A percentile compares a stretch with the other conserved stretches of the same genome.
These are phyloP conservation scores for Stemphylium beticola DNA, from an alignment of 2,329 filamentous ascomycete genomes.

Conservation along the genomic window DNA sequence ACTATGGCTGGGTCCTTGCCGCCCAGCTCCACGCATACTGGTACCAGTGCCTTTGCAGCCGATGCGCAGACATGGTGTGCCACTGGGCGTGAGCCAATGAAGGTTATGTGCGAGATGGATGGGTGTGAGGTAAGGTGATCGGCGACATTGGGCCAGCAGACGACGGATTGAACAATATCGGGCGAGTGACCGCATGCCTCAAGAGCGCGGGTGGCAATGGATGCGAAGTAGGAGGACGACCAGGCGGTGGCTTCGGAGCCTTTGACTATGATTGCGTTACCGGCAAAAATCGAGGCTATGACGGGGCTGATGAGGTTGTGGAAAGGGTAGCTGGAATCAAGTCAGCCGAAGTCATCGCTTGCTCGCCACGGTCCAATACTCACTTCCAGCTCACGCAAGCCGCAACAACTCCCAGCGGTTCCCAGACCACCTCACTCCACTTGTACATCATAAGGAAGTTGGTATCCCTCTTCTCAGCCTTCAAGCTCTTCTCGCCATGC, in stretches of 20 bases:
- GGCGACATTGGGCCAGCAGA: slow-evolving; percentile 87
- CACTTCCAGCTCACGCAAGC: slow-evolving; percentile 98
- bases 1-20: slow-evolving; percentile 94
- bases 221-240: slow-evolving; percentile 83
- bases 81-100: slow-evolving; percentile 88
- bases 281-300: slow-evolving; percentile 87
- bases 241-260: slow-evolving; percentile 95
- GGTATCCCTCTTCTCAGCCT: slow-evolving; percentile 75
- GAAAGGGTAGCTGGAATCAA: slow-evolving; percentile 61
- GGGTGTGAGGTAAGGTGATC: slow-evolving; percentile 84
- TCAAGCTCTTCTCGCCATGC: slow-evolving; percentile 83
- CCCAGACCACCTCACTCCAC: slow-evolving; percentile 85
- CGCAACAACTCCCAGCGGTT: slow-evolving; percentile 90
- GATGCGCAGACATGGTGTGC: slow-evolving; percentile 87
- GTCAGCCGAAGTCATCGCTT: slow-evolving; percentile 10
- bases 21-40: slow-evolving; percentile 87
- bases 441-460: slow-evolving; percentile 97
- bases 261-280: slow-evolving; percentile 92
- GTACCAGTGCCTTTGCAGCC: slow-evolving; percentile 84
- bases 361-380: slow-evolving; percentile 19
- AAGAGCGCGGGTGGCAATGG: slow-evolving; percentile 79
- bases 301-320: slow-evolving; percentile 93
- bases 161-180: slow-evolving; percentile 80
- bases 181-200: slow-evolving; percentile 81
- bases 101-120: slow-evolving; percentile 85